Conservation (phyloP, 495 filamentous ascomycete genomes). For the Aspergillus affinis region DNA sequence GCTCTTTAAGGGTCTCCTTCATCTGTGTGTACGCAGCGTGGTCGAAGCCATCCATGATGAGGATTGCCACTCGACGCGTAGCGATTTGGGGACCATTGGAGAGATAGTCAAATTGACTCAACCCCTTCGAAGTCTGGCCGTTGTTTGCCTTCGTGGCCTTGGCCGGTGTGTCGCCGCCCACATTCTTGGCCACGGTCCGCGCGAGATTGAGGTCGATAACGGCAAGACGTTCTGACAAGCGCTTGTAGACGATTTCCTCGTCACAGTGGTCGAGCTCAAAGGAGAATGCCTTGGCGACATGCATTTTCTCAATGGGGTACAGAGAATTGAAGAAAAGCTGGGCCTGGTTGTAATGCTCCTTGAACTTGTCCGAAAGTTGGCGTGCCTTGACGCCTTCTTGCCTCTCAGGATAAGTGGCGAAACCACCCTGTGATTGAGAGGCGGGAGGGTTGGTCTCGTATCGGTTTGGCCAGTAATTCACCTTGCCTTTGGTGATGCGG, state of each 20-base stretch:
- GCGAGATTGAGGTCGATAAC: conserved; percentile 75
- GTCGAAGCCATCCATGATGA: conserved; percentile 83
- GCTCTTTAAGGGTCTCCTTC: conserved; percentile 59
- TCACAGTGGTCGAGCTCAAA: conserved; percentile 93
- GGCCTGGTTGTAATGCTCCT: conserved; percentile 67
- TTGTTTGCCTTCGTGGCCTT: conserved; percentile 58
- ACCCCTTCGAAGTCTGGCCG: conserved; percentile 59
- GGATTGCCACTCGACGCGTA: conserved; percentile 71
- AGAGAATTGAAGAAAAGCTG: conserved; percentile 80
- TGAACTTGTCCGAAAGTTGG: conserved; percentile 72
- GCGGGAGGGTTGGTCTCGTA: conserved; percentile 65
- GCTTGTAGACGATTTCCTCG: conserved; percentile 74
- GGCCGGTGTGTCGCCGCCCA: conserved; percentile 62
- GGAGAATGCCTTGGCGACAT: conserved; percentile 66
- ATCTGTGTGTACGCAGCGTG: conserved; percentile 60
- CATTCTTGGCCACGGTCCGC: conserved; percentile 64
- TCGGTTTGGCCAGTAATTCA: conserved; percentile 92
- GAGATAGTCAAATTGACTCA: conserved; percentile 69
- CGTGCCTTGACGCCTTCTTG: conserved; percentile 69
- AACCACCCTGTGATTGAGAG: conserved; percentile 58
- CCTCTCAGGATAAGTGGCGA: conserved; percentile 65
- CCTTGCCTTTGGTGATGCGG: conserved; percentile 62
- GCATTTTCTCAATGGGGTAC: conserved; percentile 64
- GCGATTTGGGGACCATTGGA: conserved; percentile 64
- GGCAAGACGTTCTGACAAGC: conserved; percentile 66